Percentiles rank a stretch among this genome's conserved stretches.
These are phyloP conservation scores for Neoboletus brunneissimus DNA, from an alignment of 768 basidiomycete species.

Conservation along the genomic window DNA sequence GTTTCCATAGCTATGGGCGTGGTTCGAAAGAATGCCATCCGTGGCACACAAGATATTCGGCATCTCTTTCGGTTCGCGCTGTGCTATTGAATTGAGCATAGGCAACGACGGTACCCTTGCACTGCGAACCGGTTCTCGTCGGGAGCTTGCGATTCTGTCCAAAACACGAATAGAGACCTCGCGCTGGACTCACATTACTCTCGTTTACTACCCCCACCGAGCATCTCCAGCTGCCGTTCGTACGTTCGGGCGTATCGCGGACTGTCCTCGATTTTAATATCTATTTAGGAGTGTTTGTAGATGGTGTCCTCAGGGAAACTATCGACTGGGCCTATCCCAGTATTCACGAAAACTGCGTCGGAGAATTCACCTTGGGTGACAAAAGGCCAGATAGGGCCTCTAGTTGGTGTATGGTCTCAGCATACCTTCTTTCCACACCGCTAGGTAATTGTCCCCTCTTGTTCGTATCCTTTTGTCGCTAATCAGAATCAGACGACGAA, in stretches of 20 bases:
- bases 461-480: slow-evolving; percentile 5
- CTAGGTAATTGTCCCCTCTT: slow-evolving; percentile 41
- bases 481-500: slow-evolving; percentile 53
- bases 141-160: slow-evolving; percentile 42
- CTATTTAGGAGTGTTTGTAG: slow-evolving; percentile 63
- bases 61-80: slow-evolving; percentile 30
- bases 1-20: slow-evolving; percentile 43
- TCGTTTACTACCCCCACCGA: slow-evolving; percentile 64
- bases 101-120: slow-evolving; percentile 57
- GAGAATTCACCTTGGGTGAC: slow-evolving; percentile 58
- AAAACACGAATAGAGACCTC: slow-evolving; percentile 47
- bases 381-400: slow-evolving; percentile 34
- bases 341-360: slow-evolving; percentile 34
- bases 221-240: slow-evolving; percentile 57
- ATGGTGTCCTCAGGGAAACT: slow-evolving; percentile 65
- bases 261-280: background rate
- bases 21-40: slow-evolving; percentile 43
- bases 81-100: slow-evolving; percentile 45
- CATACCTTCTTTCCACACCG: slow-evolving; percentile 57
- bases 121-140: slow-evolving; percentile 40
- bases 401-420: slow-evolving; percentile 67
- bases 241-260: slow-evolving; percentile 32
- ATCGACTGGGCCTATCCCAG: slow-evolving; percentile 65
- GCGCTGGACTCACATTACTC: slow-evolving; percentile 70
- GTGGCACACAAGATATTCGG: slow-evolving; percentile 36